These are phyloP conservation scores for Patellifolia procumbens DNA, from an alignment of 179 eudicot genomes.

Conservation along the genomic window DNA sequence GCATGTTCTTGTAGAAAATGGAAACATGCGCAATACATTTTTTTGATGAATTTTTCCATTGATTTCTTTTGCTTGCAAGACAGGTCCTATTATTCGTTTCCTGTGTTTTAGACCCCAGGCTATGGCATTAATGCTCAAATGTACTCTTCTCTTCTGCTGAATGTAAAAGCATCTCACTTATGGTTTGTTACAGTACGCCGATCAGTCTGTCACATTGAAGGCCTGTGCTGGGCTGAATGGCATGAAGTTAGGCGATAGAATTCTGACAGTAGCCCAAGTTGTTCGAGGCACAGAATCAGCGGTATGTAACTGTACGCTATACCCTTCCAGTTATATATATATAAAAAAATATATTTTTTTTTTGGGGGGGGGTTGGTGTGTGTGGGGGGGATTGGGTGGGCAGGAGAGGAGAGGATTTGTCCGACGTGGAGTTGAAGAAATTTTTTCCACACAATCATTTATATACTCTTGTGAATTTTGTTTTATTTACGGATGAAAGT, in stretches of 20 bases:
- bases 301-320: slow-evolving; percentile 39
- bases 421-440: background rate
- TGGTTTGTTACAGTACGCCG: slow-evolving; percentile 60
- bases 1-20: background rate
- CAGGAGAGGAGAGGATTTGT: background rate
- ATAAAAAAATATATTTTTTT: no score
- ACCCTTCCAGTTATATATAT: no score
- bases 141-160: background rate
- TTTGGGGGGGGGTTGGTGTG: no score
- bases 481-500: slow-evolving; percentile 3
- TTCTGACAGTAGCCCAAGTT: slow-evolving; percentile 82
- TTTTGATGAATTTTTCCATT: background rate
- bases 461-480: background rate
- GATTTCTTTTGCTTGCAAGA: background rate
- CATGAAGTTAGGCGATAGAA: slow-evolving; percentile 73
- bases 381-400: no score
- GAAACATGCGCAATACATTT: background rate
- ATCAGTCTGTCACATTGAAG: slow-evolving; percentile 69
- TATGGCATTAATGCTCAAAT: background rate
- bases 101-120: background rate
- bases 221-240: slow-evolving; percentile 93
- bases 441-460: background rate
- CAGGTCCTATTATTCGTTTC: background rate
- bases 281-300: slow-evolving; percentile 46
- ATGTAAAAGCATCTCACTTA: background rate